phyloP scores from a whole-genome alignment of 768 basidiomycete species.

The Calocybe indica region DNA sequence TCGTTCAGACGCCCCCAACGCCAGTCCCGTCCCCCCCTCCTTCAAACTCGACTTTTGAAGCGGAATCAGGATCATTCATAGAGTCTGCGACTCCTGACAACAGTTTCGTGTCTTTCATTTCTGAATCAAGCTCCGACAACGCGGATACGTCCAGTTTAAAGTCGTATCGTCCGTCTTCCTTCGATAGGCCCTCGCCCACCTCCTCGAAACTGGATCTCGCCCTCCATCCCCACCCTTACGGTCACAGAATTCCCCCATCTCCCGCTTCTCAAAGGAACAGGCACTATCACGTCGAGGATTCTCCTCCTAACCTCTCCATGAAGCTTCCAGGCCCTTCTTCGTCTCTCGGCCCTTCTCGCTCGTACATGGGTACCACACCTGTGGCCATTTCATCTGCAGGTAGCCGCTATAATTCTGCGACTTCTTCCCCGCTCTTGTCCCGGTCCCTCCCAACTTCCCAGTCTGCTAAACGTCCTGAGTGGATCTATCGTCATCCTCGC shows the following conservation, averaged over 20 bases:
- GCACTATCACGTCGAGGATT: slow-evolving; percentile 9
- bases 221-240: slow-evolving; percentile 2
- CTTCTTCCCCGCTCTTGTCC: slow-evolving; percentile 1
- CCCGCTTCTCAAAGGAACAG: slow-evolving; percentile 9
- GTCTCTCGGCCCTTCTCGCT: neutral
- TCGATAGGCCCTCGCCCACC: too few species aligned
- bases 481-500: slow-evolving; percentile 17
- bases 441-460: slow-evolving; percentile 8
- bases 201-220: slow-evolving; percentile 3
- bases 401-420: neutral
- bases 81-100: neutral
- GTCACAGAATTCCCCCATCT: neutral
- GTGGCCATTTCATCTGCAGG: too few species aligned
- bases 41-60: neutral
- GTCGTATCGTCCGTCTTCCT: too few species aligned
- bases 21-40: slow-evolving; percentile 6
- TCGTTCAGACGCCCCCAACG: slow-evolving; percentile 7
- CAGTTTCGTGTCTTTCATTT: neutral
- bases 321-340: neutral
- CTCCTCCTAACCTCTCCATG: slow-evolving; percentile 1
- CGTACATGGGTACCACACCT: slow-evolving; percentile 1
- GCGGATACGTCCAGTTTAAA: too few species aligned
- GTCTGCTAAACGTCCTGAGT: slow-evolving; percentile 11
- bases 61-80: neutral
- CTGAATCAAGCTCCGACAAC: too few species aligned